Base-by-base conservation (phyloP, 768 basidiomycete species). In the Russula lepida region DNA sequence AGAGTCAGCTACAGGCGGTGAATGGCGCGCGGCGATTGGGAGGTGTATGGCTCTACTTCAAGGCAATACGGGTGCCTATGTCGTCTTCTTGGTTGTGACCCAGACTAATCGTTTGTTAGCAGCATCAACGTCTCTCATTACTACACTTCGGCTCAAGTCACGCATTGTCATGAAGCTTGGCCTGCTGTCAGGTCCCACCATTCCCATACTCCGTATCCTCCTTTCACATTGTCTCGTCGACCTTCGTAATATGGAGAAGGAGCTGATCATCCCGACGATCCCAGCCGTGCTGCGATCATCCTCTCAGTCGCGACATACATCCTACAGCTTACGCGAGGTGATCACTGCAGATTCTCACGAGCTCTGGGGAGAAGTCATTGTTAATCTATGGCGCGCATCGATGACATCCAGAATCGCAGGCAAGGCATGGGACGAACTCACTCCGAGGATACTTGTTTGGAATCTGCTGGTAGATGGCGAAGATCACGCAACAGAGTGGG, bases 11-110 rank as follows among this genome's bases (percentile, higher is more conserved):
- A 86, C 80, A 1, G 73, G 73, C 32, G 81, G 83, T 0, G 81
- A 84, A 69, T 89, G 87, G 88, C 77, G 79, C 37, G 66, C 70
- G n/a, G 74, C 75, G 11, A 69, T 87, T 13, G 78, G 76, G 59
- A 74, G 85, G 59, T 86, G 84, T 66, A 47, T 89, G 30, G 64
- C 57, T 8, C 65, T 71, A 19, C 64, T 86, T 11, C 53, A 85
- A 50, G 69, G 74, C 1, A 54, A 62, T 46, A 41, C 60, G 15
- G 67, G 74, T 73, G 13, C 5, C 15, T 19, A 33, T 11, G 32
- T 30, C n/a, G 13, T 27, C 66, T 65, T 12, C 19, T 49, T n/a
- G 13, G 9, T 41, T 30, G n/a, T 27, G 7, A 39, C 15, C 21
- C 50, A 13, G 19, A 28, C 43, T 47, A 21, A 62, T 28, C 1